Evolutionary conservation across 768 basidiomycete species (phyloP), one percentile per base, ranked within the genome.

Genomic region (Hypholoma sublateritium): DNA sequence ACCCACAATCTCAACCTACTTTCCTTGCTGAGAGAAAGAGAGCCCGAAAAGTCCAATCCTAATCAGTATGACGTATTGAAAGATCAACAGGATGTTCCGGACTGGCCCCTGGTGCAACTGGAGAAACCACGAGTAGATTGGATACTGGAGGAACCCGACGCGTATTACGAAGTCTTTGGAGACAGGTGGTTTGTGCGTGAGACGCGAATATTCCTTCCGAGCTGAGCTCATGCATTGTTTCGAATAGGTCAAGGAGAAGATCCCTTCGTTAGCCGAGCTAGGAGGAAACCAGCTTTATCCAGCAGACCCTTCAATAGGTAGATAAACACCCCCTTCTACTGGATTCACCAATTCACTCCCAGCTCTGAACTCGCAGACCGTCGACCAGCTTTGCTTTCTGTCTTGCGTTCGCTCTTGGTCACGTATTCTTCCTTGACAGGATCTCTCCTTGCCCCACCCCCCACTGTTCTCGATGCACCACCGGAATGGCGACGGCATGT

Each of bases 61-160:
- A 79, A 80, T 59, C 91, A 92, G 64, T 77, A 82, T 56, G 82
- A 86, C 44, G 64, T 86, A 32, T 76, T 93, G 39, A 71, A 79
- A 6, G 93, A 91, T 74, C 87, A 93, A 65, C 64, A 72, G 2
- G 86, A 92, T 53, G 73, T 93, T 11, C 91, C 92, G 6, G 83
- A 90, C 17, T 93, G 89, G 90, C 80, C 87, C 17, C 74, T 95
- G 41, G 70, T 70, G 2, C 85, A 87, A 60, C 79, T 96, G 9
- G 89, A 94, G 67, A 93, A 89, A 71, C 94, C 94, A 36, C 82
- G 92, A 44, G 86, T 90, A 13, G 93, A 95, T 65, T 95, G 93
- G 93, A 89, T 96, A 50, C 77, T 91, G 1, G 90, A 94, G 62
- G 91, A 92, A 59, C 88, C 88, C 1, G 79, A 81, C 22, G 75